Conservation (phyloP, 768 basidiomycete species). For the Pilatotrama ljubarskyi region DNA sequence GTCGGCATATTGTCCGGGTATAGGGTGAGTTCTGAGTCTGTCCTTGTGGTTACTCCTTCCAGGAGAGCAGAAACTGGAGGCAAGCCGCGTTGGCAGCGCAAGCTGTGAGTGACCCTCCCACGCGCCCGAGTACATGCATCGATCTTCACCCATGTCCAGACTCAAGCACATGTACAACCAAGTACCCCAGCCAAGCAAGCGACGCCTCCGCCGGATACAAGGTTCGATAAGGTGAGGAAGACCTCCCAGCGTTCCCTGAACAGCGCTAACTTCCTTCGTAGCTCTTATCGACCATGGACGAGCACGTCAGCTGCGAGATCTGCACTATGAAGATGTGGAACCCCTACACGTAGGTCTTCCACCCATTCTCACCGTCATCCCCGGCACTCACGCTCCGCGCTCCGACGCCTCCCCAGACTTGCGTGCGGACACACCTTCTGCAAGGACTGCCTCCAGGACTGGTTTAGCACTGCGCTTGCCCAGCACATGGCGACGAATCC, state of each 20-base stretch:
- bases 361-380: background rate
- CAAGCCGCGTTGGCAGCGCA: background rate
- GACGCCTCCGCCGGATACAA: background rate
- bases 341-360: conserved; percentile 57
- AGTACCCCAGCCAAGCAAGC: background rate
- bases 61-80: conserved; percentile 14
- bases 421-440: conserved; percentile 76
- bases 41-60: background rate
- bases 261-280: background rate
- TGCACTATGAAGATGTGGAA: conserved; percentile 65
- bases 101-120: background rate
- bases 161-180: background rate
- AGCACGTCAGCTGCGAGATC: conserved; percentile 61
- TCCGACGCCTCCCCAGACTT: conserved; percentile 41
- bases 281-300: conserved; percentile 41
- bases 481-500: conserved; percentile 53
- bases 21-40: background rate
- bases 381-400: background rate
- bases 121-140: background rate
- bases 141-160: background rate
- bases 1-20: background rate
- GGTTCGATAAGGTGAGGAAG: conserved; percentile 5
- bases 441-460: conserved; percentile 56
- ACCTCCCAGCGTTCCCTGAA: background rate
- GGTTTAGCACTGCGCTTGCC: conserved; percentile 48